Percentiles rank a stretch among this genome's conserved stretches.
Conservation (phyloP, 371 early-diverging fungal genomes). For the Nematocida parisii region DNA sequence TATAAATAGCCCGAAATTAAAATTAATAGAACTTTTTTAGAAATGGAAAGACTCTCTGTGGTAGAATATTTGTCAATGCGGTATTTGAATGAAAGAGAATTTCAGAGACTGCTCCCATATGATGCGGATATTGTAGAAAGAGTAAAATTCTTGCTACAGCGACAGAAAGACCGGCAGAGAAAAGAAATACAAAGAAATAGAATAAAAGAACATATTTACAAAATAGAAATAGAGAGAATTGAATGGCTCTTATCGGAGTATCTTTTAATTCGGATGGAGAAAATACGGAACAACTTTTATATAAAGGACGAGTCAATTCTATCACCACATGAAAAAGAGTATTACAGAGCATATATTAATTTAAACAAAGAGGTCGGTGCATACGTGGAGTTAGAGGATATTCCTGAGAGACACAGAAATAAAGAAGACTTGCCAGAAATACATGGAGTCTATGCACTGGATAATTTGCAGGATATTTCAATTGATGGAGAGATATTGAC, state of each 20-base stretch:
- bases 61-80: constrained; percentile 34
- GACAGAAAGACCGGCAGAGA: constrained; percentile 10
- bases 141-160: constrained; percentile 17
- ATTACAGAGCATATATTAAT: constrained; percentile 9
- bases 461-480: constrained; percentile 19
- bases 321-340: constrained; percentile 18
- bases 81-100: constrained; percentile 42
- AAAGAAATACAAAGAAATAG: constrained; percentile 17
- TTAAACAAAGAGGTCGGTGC: constrained; percentile 18
- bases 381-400: constrained; percentile 1
- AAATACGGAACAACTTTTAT: constrained; percentile 46
- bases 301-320: background rate
- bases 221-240: constrained; percentile 32
- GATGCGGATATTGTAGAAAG: constrained; percentile 49
- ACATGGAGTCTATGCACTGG: constrained; percentile 48
- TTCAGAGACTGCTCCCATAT: constrained; percentile 25
- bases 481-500: constrained; percentile 33
- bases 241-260: constrained; percentile 55
- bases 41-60: constrained; percentile 33
- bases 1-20: background rate
- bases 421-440: constrained; percentile 1
- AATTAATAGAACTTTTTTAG: constrained; percentile 21
- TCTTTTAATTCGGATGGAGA: constrained; percentile 43
- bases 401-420: constrained; percentile 22
- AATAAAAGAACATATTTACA: constrained; percentile 34